Evolutionary conservation across 805 yeast species (phyloP).

Genomic region (Ogataea nonfermentans): DNA sequence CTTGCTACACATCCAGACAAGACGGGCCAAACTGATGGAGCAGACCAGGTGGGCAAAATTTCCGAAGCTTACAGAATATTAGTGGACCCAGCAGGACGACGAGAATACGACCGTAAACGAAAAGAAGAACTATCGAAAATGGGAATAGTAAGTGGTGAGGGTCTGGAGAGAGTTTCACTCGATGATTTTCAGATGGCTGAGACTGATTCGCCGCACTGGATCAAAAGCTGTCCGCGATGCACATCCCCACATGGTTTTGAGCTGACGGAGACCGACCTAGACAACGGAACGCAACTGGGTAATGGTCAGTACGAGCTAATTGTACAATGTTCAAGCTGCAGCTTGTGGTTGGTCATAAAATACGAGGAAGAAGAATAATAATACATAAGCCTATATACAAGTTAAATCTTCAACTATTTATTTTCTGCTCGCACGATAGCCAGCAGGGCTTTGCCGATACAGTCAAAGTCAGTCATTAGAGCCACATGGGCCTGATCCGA

Average conservation of each 20-base stretch:
- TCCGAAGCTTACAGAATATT: conserved; percentile 65
- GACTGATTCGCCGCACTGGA: conserved; percentile 34
- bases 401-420: conserved; percentile 4
- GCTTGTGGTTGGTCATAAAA: conserved; percentile 78
- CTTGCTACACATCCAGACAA: conserved; percentile 82
- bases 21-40: neutral
- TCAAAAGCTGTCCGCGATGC: conserved; percentile 68
- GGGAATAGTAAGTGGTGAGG: conserved; percentile 57
- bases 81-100: conserved; percentile 38
- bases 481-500: conserved; percentile 76
- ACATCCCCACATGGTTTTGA: conserved; percentile 48
- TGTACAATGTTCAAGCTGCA: conserved; percentile 80
- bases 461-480: conserved; percentile 68
- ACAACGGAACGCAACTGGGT: conserved; percentile 40
- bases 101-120: conserved; percentile 52
- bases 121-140: conserved; percentile 32
- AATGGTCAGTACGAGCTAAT: conserved; percentile 57
- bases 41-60: conserved; percentile 37
- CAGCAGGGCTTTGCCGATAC: conserved; percentile 68
- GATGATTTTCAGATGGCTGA: conserved; percentile 48
- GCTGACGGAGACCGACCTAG: conserved; percentile 59
- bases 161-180: conserved; percentile 64
- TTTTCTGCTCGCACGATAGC: conserved; percentile 62
- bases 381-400: conserved; percentile 3
- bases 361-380: conserved; percentile 48